Evolutionary conservation across 305 asterid species (phyloP), one percentile per base, ranked within the genome.

Genomic region (Solanum chacoense): DNA sequence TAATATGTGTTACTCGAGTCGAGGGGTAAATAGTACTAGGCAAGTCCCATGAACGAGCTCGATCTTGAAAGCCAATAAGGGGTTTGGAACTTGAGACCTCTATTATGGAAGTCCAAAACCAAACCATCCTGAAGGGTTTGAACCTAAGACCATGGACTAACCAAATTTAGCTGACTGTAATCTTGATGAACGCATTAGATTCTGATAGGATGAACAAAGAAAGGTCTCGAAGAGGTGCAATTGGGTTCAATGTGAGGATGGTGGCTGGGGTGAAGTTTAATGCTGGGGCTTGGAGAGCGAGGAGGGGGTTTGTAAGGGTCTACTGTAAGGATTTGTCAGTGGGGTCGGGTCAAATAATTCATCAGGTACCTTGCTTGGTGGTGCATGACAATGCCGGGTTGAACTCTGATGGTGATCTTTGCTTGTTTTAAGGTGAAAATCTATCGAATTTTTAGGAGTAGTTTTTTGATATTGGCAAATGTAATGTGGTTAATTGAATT

Each of bases 251-350:
- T 90, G 88, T 95, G 90, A 93, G 98, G 92, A 90, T 96, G 94
- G 35, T 90, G 29, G 92, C 93, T 35, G 88, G 88, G 74, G 94
- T 95, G 77, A 90, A 91, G 89, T 95, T 96, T 50, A 93, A 93
- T 88, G 94, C 98, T 0, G 94, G 95, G 67, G 91, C 93, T 22
- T 97, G 99, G 98, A 93, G 93, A 89, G 91, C 94, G 8, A 91
- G 95, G 90, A 92, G 92, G 75, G 92, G 98, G 92, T 88, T 20
- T 88, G 65, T 97, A 90, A 95, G 91, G 94, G 97, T 94, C 32
- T 92, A 91, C 87, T 97, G 99, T 35, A 96, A 93, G 14, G 95
- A 91, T 90, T 91, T 96, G 90, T 11, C 86, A 1, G 94, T 97
- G 16, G 93, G 65, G 36, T 95, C 29, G 90, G 94, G 7, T 85